A percentile compares a stretch with the other conserved stretches of the same genome.
Evolutionary conservation across 441 rosid species (phyloP).

Genomic region (Eutrema salsugineum): DNA sequence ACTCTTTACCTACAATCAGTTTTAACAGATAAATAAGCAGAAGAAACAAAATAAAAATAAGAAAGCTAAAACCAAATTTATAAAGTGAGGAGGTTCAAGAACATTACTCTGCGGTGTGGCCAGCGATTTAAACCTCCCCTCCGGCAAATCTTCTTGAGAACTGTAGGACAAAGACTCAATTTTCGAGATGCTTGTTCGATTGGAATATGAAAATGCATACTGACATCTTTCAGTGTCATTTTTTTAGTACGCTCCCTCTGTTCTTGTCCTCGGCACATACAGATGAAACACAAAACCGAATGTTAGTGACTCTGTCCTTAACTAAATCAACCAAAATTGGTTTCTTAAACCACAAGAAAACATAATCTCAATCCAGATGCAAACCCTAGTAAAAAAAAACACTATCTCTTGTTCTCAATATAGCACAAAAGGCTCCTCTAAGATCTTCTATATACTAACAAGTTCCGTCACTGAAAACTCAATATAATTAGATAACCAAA

Average conservation of each 20-base stretch:
- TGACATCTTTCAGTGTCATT: slow-evolving; percentile 44
- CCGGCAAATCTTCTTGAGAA: slow-evolving; percentile 62
- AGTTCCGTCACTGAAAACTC: neutral
- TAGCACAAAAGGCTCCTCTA: neutral
- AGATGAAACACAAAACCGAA: neutral
- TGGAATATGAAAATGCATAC: slow-evolving; percentile 48
- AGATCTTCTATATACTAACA: neutral
- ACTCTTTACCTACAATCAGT: slow-evolving; percentile 42
- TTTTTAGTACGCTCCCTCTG: slow-evolving; percentile 62
- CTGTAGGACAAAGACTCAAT: slow-evolving; percentile 58
- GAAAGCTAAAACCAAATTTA: neutral
- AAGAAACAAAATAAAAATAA: neutral
- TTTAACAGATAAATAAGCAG: neutral
- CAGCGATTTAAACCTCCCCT: slow-evolving; percentile 47
- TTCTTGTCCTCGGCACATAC: slow-evolving; percentile 24
- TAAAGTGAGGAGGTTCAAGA: neutral
- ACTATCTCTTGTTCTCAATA: neutral
- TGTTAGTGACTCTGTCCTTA: neutral
- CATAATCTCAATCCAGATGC: neutral
- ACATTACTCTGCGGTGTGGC: slow-evolving; percentile 62
- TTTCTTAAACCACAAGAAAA: neutral
- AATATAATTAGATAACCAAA: neutral
- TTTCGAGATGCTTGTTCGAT: slow-evolving; percentile 49
- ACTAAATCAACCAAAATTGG: neutral
- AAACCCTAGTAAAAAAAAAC: neutral